These are phyloP conservation scores for Ascosphaera pollenicola DNA, from an alignment of 2,329 filamentous ascomycete species.

Conservation along the genomic window DNA sequence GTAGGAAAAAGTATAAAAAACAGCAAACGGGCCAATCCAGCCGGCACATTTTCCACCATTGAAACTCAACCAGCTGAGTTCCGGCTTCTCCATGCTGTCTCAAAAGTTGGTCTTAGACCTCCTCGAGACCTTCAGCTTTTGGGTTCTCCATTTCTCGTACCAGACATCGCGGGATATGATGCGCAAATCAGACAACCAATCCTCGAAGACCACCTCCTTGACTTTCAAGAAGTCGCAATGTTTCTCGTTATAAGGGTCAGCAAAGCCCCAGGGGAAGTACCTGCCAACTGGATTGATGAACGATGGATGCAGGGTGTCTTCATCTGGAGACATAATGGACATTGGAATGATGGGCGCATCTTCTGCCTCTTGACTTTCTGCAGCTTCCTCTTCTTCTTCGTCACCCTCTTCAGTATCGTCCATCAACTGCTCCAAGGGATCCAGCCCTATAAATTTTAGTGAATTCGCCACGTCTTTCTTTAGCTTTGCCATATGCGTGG, in stretches of 20 bases:
- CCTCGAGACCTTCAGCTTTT: constrained; percentile 15
- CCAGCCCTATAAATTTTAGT: constrained; percentile 63
- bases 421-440: constrained; percentile 65
- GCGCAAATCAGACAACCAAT: constrained; percentile 80
- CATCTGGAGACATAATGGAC: constrained; percentile 82
- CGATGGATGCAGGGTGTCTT: constrained; percentile 39
- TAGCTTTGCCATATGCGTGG: constrained; percentile 75
- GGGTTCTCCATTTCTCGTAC: constrained; percentile 88
- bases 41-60: no score
- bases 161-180: constrained; percentile 78
- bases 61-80: no score
- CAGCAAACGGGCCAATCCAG: no score
- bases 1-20: no score
- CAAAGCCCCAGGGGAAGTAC: constrained; percentile 90
- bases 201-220: constrained; percentile 77
- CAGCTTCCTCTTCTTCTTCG: constrained; percentile 13
- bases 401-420: constrained; percentile 29
- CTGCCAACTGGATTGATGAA: constrained; percentile 40
- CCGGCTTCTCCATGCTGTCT: no score
- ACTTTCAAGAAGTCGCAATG: constrained; percentile 89
- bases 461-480: constrained; percentile 82
- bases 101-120: neutral
- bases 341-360: constrained; percentile 54
- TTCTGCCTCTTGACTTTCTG: constrained; percentile 10
- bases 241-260: constrained; percentile 70